phyloP scores from a whole-genome alignment of 306 rosid species.

The Astragalus membranaceus region DNA sequence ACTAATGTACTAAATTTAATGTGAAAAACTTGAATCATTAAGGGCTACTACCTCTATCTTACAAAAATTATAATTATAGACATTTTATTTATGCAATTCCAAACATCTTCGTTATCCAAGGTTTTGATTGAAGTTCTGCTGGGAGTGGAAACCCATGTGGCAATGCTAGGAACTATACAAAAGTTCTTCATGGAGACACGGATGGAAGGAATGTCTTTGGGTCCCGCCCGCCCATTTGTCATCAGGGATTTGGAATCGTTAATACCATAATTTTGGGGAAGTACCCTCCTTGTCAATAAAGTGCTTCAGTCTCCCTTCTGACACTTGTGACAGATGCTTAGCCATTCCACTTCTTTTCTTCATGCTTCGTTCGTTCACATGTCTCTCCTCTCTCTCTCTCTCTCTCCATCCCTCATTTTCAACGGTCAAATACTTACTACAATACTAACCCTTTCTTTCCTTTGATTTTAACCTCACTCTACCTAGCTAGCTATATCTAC shows the following conservation, averaged over 20 bases:
- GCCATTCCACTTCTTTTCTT: constrained; percentile 9
- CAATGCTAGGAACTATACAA: background rate
- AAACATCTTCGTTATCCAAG: too few species aligned
- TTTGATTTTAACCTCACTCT: background rate
- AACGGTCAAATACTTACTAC: background rate
- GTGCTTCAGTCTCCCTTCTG: background rate
- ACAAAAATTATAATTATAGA: too few species aligned
- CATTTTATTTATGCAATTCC: too few species aligned
- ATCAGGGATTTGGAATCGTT: background rate
- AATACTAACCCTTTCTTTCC: background rate
- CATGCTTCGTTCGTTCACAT: background rate
- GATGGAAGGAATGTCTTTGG: constrained; percentile 1
- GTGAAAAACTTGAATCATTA: too few species aligned
- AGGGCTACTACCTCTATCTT: too few species aligned
- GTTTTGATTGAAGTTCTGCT: too few species aligned
- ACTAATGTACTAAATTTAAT: too few species aligned
- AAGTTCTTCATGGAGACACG: too few species aligned
- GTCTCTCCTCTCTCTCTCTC: background rate
- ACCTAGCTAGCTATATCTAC: background rate
- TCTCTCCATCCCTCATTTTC: background rate
- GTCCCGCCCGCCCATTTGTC: background rate
- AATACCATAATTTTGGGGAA: background rate
- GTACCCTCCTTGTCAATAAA: background rate
- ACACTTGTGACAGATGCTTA: constrained; percentile 7
- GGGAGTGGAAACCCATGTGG: background rate